Percentiles rank a stretch among this genome's conserved stretches.
These are phyloP conservation scores for Blumeria graminis DNA, from an alignment of 2,329 filamentous ascomycete genomes.

Conservation along the genomic window DNA sequence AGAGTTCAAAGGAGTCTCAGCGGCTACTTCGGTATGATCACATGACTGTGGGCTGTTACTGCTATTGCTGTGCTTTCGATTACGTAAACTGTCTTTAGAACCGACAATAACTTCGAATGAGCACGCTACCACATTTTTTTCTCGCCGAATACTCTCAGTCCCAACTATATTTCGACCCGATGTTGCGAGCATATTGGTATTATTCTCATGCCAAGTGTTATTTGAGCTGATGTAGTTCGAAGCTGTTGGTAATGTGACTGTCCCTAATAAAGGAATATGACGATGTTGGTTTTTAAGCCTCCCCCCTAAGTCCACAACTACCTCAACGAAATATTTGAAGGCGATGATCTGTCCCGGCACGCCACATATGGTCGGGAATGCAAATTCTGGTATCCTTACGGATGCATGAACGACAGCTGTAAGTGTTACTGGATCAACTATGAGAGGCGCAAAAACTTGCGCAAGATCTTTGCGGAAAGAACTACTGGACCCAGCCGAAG, in stretches of 20 bases:
- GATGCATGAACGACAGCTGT: constrained; percentile 60
- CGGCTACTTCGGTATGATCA: constrained; percentile 7
- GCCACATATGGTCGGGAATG: constrained; percentile 72
- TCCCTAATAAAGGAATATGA: constrained; percentile 13
- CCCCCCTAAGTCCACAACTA: constrained; percentile 77
- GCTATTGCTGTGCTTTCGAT: constrained; percentile 10
- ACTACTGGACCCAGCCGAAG: constrained; percentile 65
- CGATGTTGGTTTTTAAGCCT: constrained; percentile 46
- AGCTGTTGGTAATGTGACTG: constrained; percentile 8
- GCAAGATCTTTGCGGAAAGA: constrained; percentile 89
- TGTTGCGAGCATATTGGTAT: constrained; percentile 23
- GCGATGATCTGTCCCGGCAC: constrained; percentile 87
- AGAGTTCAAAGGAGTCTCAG: constrained; percentile 4
- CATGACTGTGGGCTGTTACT: constrained; percentile 3
- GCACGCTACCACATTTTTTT: constrained; percentile 78
- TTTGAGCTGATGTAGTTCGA: constrained; percentile 7
- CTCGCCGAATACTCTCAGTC: constrained; percentile 61
- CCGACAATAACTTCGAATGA: constrained; percentile 74
- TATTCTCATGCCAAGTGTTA: constrained; percentile 16
- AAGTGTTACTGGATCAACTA: constrained; percentile 61
- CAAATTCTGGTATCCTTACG: constrained; percentile 68
- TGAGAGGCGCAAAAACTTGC: constrained; percentile 68
- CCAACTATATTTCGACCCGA: constrained; percentile 55
- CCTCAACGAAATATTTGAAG: constrained; percentile 84
- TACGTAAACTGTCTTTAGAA: constrained; percentile 43